These are phyloP conservation scores for Penicillium lagena DNA, from an alignment of 495 filamentous ascomycete genomes.

Conservation along the genomic window DNA sequence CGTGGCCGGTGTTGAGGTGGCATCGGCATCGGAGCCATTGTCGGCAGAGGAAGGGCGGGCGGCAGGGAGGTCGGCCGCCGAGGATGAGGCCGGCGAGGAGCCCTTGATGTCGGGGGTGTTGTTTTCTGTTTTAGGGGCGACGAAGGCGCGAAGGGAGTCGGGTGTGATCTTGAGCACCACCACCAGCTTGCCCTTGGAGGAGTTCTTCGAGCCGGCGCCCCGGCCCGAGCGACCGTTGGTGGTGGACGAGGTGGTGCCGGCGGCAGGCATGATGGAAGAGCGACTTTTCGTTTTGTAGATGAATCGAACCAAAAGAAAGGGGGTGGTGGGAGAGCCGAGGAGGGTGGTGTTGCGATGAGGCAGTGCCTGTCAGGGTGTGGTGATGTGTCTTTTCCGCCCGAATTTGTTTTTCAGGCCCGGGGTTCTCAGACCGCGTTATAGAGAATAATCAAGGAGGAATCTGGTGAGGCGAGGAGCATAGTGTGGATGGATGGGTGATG, in stretches of 20 bases:
- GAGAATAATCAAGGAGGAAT: constrained; percentile 7
- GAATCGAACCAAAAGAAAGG: neutral
- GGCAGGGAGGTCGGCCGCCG: constrained; percentile 42
- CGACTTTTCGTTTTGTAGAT: no score
- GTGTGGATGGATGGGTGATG: constrained; percentile 3
- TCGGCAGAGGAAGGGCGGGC: constrained; percentile 46
- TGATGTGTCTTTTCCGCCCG: constrained; percentile 12
- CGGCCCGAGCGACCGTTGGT: constrained; percentile 27
- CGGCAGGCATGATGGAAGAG: constrained; percentile 21
- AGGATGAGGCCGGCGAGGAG: constrained; percentile 42
- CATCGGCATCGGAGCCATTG: constrained; percentile 50
- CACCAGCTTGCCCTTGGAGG: constrained; percentile 28
- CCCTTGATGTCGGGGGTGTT: constrained; percentile 33
- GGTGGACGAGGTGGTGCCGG: constrained; percentile 8
- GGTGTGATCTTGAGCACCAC: constrained; percentile 49
- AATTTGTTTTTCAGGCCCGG: constrained; percentile 8
- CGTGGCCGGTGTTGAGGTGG: constrained; percentile 44
- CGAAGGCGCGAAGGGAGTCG: neutral
- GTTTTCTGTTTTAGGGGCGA: constrained; percentile 22
- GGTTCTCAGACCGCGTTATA: constrained; percentile 4
- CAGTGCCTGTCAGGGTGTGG: constrained; percentile 4
- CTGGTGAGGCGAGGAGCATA: constrained; percentile 6
- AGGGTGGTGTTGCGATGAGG: constrained; percentile 4
- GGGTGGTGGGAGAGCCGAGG: constrained; percentile 7
- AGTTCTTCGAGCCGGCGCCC: constrained; percentile 30